phyloP scores from a whole-genome alignment of 176 grass and related monocot species.

The Triticum urartu region DNA sequence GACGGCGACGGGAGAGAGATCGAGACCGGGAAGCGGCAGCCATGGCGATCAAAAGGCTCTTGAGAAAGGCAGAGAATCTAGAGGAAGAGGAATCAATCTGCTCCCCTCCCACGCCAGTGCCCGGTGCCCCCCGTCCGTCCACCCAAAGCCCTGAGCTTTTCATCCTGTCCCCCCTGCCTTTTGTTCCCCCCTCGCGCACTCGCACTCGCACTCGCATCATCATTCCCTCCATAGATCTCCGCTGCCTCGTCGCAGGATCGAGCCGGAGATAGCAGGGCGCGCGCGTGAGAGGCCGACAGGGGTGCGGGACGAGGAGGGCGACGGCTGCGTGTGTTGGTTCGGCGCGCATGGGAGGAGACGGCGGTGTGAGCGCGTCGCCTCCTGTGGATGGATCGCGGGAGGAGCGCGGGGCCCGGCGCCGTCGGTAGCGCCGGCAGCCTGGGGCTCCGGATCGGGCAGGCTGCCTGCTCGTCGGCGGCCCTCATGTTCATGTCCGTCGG shows the following conservation, averaged over 20 bases:
- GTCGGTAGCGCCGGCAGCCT: constrained; percentile 77
- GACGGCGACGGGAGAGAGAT: not conserved
- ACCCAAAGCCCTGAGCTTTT: constrained; percentile 28
- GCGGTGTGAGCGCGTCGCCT: constrained; percentile 14
- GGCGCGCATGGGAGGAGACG: constrained; percentile 37
- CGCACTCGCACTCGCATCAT: not conserved
- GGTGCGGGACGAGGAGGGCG: not conserved
- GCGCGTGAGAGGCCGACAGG: not conserved
- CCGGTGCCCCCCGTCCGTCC: constrained; percentile 17
- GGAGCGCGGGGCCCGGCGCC: constrained; percentile 32
- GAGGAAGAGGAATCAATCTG: not conserved
- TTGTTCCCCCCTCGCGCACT: not conserved
- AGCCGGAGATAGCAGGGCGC: not conserved
- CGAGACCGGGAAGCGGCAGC: not conserved
- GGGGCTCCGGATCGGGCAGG: constrained; percentile 76
- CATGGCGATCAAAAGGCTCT: constrained; percentile 10
- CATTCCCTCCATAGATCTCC: not conserved
- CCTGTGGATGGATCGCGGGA: constrained; percentile 32
- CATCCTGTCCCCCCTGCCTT: constrained; percentile 20
- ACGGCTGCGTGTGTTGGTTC: not conserved
- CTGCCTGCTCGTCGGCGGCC: constrained; percentile 75
- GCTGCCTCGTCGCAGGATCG: not conserved
- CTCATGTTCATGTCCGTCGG: constrained; percentile 92
- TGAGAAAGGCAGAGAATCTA: not conserved
- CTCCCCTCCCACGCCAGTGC: not conserved